Evolutionary conservation across 495 filamentous ascomycete species (phyloP), one percentile per base, ranked within the genome.

Genomic region (Hypoxylon lienhwacheense): DNA sequence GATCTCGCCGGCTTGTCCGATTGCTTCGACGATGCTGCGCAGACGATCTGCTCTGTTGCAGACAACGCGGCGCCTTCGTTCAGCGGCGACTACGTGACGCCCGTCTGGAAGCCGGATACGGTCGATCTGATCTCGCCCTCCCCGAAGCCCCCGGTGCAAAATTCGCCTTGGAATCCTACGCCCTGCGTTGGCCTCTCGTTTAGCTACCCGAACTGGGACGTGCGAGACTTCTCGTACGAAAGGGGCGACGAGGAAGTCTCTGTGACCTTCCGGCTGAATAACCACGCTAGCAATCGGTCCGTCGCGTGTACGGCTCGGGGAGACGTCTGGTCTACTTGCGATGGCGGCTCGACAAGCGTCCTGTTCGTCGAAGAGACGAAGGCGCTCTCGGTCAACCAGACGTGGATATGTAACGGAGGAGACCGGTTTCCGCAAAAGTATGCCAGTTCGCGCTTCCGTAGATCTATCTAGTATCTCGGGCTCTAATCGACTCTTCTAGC

Each of bases 171-270:
- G 58, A 61, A 61, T 15, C 39, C 45, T 21, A 56, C 58, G 25
- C 58, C 58, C 3, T 61, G 58, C 16, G 48, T 61, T 4, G 58
- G 58, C 2, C 22, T 28, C 1, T 61, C 58, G 0, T 61, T 61
- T 8, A 61, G 58, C 32, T 61, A 61, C 16, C 58, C 58, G 12
- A 47, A 61, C 35, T 61, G 58, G 58, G 52, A 61, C 21, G 35
- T 61, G 2, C 34, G 56, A 35, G 47, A 47, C 40, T 47, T 61
- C 11, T 20, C 41, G 2, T 47, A 20, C 20, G 25, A 34, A 1
- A 14, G n/a, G 11, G 17, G 5, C 3, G 41, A 42, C 7, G 46
- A 47, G 1, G 57, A 7, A 24, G 32, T 11, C 4, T 33, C 21
- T 1, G 41, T 47, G 19, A 51, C 34, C 35, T 56, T 61, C 24